These are phyloP conservation scores for Agrocybe pediades DNA, from an alignment of 768 basidiomycete species.

Conservation along the genomic window DNA sequence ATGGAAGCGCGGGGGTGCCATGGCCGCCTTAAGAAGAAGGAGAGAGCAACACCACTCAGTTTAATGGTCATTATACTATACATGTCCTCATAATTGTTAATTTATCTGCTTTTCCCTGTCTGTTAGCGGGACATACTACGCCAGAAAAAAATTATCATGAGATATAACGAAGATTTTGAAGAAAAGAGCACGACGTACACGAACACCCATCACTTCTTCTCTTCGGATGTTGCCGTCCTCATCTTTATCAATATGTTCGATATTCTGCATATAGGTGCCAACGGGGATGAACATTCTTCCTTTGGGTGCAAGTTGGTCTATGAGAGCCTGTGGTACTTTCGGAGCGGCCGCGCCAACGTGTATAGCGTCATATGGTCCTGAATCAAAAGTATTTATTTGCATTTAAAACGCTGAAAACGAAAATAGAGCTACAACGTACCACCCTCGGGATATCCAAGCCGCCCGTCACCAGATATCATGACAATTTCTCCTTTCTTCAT, in stretches of 20 bases:
- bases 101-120: constrained; percentile 49
- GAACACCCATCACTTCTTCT: constrained; percentile 77
- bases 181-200: constrained; percentile 51
- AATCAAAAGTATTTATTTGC: not conserved
- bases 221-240: constrained; percentile 62
- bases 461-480: constrained; percentile 78
- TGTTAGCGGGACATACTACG: constrained; percentile 73
- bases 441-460: constrained; percentile 53
- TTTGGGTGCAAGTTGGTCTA: constrained; percentile 76
- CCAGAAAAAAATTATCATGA: not conserved
- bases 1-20: no score
- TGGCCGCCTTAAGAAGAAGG: not conserved
- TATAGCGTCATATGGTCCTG: constrained; percentile 79
- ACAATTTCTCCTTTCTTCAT: constrained; percentile 58
- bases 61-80: not conserved
- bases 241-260: constrained; percentile 83
- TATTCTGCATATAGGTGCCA: constrained; percentile 58
- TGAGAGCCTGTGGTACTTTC: constrained; percentile 62
- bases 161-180: no score
- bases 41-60: not conserved
- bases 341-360: constrained; percentile 96
- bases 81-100: not conserved
- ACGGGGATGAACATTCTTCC: constrained; percentile 95
- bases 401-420: not conserved
- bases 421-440: constrained; percentile 23